Conservation (phyloP, 2,329 filamentous ascomycete species). For the Bertia moriformis region DNA sequence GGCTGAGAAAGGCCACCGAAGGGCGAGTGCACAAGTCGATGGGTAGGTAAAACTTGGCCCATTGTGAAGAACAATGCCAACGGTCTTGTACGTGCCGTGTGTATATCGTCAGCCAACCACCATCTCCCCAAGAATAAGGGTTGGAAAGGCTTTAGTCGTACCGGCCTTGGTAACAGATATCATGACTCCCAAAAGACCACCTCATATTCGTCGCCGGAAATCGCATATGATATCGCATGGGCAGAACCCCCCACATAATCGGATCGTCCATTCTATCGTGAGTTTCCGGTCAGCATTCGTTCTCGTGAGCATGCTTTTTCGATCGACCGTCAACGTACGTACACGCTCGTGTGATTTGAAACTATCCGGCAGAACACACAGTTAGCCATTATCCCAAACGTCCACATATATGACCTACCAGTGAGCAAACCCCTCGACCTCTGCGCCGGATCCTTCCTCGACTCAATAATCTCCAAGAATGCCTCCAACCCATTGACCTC, state of each 20-base stretch:
- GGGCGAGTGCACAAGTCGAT: slow-evolving; percentile 64
- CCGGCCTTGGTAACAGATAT: slow-evolving; percentile 87
- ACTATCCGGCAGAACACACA: slow-evolving; percentile 29
- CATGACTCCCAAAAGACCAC: slow-evolving; percentile 83
- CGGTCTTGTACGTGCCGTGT: slow-evolving; percentile 28
- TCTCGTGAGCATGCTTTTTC: no score
- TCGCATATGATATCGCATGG: slow-evolving; percentile 44
- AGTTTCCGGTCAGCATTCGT: no score
- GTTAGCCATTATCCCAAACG: neutral
- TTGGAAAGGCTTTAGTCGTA: slow-evolving; percentile 21
- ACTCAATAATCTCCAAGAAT: slow-evolving; percentile 65
- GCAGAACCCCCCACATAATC: slow-evolving; percentile 80
- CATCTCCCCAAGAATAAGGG: no score
- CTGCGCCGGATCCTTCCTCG: slow-evolving; percentile 47
- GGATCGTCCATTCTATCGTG: slow-evolving; percentile 87
- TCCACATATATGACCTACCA: neutral
- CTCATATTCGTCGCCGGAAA: slow-evolving; percentile 63
- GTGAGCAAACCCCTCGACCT: slow-evolving; percentile 21
- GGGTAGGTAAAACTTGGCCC: slow-evolving; percentile 81
- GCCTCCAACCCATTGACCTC: slow-evolving; percentile 63
- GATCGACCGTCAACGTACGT: no score
- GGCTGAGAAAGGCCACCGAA: slow-evolving; percentile 81
- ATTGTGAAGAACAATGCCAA: slow-evolving; percentile 69
- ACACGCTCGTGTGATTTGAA: slow-evolving; percentile 81
- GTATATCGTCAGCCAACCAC: slow-evolving; percentile 1